A percentile compares a stretch with the other conserved stretches of the same genome.
Evolutionary conservation across 1,284 basidiomycete species (phyloP).

Genomic region (Ustilago esculenta): DNA sequence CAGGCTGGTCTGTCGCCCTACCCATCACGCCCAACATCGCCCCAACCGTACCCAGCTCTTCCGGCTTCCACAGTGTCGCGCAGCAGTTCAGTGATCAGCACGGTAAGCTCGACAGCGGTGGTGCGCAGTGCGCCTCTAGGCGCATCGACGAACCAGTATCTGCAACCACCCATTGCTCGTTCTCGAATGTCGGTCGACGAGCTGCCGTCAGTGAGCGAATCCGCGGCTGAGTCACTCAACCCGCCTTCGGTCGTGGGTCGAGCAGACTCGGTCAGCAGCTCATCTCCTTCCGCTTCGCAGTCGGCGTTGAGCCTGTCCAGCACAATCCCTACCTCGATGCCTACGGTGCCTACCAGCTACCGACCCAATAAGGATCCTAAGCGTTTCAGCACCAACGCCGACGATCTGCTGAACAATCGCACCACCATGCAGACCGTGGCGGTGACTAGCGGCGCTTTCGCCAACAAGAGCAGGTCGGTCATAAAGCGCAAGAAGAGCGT

Average conservation of each 20-base stretch:
- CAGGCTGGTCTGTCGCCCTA: slow-evolving; percentile 16
- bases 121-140: slow-evolving; percentile 60
- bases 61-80: slow-evolving; percentile 50
- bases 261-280: slow-evolving; percentile 26
- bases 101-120: slow-evolving; percentile 45
- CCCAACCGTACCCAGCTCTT: slow-evolving; percentile 37
- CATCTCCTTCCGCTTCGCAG: slow-evolving; percentile 46
- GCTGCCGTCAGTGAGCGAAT: slow-evolving; percentile 14
- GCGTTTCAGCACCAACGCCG: slow-evolving; percentile 44
- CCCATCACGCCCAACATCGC: slow-evolving; percentile 33
- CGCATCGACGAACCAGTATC: slow-evolving; percentile 58
- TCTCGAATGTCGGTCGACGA: slow-evolving; percentile 39
- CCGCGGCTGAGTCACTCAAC: slow-evolving; percentile 24
- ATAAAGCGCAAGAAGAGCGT: slow-evolving; percentile 37
- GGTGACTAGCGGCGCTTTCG: slow-evolving; percentile 54
- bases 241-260: slow-evolving; percentile 13
- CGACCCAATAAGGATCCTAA: slow-evolving; percentile 54
- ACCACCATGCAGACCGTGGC: slow-evolving; percentile 64
- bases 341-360: slow-evolving; percentile 50
- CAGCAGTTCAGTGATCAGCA: slow-evolving; percentile 46
- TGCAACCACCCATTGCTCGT: slow-evolving; percentile 47
- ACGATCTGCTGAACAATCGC: slow-evolving; percentile 57
- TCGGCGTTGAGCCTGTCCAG: slow-evolving; percentile 40
- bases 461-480: slow-evolving; percentile 24
- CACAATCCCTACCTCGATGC: slow-evolving; percentile 45